Evolutionary conservation across 1,139 yeast genomes (phyloP), one percentile per base, ranked within the genome.

Genomic region (Pichiaceae sp.): DNA sequence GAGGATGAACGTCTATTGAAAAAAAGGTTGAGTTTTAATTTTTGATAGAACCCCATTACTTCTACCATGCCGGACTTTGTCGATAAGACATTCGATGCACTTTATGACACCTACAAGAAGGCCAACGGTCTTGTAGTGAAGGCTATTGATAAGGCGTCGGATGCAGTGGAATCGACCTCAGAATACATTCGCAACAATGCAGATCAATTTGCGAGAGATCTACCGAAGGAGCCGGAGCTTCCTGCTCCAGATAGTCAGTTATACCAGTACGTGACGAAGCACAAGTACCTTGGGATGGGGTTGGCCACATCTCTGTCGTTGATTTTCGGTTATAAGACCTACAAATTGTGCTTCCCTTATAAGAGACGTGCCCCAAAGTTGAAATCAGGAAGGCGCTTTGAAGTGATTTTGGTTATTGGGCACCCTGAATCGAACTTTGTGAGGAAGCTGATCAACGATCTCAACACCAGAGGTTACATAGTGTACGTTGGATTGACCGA

Each of bases 381-480:
- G 26, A 49, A 71, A 8, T 78, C 78, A 46, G 94, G 93, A 0
- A 84, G 85, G 2, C 62, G 95, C 32, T 69, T 71, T 40, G 93
- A 84, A 48, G 91, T 82, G 4, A 74, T 84, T 0, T 62, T 85
- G 24, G 62, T 85, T 5, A 70, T 84, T 2, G 94, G 94, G 1
- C 79, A 89, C 2, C 89, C 91, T 1, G 69, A 76, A 0, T 93
- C 83, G 44, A 87, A 89, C 1, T 60, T 84, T 43, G 77, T 86
- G 0, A 64, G 86, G 40, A 64, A 78, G 34, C 63, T 85, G 27
- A 85, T 87, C 1, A 67, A 74, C 38, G 95, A 85, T 52, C 67
- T 85, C 47, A 87, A 82, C 44, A 72, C 72, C 35, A 64, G 95
- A 38, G 95, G 95, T 1, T 82, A 82, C 52, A 78, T 85, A 24